Conservation (phyloP, 176 grass and related monocot genomes). For the Elaeis guineensis region DNA sequence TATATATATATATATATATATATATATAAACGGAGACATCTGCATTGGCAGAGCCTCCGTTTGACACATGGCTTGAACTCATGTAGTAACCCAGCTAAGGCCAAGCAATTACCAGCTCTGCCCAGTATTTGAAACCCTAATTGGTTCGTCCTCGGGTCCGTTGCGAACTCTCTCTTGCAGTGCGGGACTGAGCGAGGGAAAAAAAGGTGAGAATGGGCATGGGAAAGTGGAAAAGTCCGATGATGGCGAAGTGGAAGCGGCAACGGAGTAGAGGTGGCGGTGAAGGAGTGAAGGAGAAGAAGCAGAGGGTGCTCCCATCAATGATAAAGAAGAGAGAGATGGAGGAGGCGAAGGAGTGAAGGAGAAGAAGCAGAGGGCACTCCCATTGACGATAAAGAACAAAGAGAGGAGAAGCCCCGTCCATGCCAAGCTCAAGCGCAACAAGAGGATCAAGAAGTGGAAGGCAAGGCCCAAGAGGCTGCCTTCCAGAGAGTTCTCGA, state of each 20-base stretch:
- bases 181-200: not conserved
- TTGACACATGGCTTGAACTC: too few species aligned
- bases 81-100: too few species aligned
- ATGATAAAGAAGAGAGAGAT: slow-evolving; percentile 15
- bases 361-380: slow-evolving; percentile 26
- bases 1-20: too few species aligned
- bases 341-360: slow-evolving; percentile 23
- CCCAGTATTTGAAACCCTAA: too few species aligned
- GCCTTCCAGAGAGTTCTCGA: slow-evolving; percentile 45
- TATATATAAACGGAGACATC: too few species aligned
- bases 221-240: slow-evolving; percentile 27
- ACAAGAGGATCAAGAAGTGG: slow-evolving; percentile 75
- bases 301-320: too few species aligned
- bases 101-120: too few species aligned
- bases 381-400: slow-evolving; percentile 81
- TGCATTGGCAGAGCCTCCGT: too few species aligned
- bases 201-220: slow-evolving; percentile 16
- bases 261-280: too few species aligned
- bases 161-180: too few species aligned
- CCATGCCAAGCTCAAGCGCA: slow-evolving; percentile 68
- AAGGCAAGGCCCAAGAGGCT: slow-evolving; percentile 32
- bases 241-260: slow-evolving; percentile 2
- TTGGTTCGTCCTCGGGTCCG: too few species aligned
- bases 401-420: slow-evolving; percentile 84
- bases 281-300: too few species aligned